Evolutionary conservation across 2,329 filamentous ascomycete species (phyloP).

Genomic region (Pseudogymnoascus sp.): DNA sequence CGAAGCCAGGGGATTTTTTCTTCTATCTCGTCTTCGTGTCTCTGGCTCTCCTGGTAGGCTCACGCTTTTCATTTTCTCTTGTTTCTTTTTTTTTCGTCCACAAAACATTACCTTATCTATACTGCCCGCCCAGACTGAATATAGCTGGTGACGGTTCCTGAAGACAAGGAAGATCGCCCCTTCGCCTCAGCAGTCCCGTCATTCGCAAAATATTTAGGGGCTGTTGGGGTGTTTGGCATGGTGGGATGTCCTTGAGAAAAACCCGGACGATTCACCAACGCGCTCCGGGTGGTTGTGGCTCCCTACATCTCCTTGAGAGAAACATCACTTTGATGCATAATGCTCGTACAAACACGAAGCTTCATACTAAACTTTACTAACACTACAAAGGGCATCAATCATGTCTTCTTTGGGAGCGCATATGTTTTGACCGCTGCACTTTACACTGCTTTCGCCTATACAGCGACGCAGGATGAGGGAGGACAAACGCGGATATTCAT

Average conservation of each 20-base stretch:
- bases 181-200: conserved; percentile 42
- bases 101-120: conserved; percentile 49
- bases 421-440: conserved; percentile 54
- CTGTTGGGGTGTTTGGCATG: conserved; percentile 46
- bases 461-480: conserved; percentile 77
- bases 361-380: conserved; percentile 23
- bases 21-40: conserved; percentile 56
- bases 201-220: conserved; percentile 43
- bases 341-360: not conserved
- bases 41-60: conserved; percentile 54
- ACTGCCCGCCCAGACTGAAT: conserved; percentile 44
- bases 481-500: conserved; percentile 71
- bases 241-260: conserved; percentile 45
- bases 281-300: conserved; percentile 29
- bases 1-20: conserved; percentile 56
- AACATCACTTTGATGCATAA: not conserved
- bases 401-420: conserved; percentile 39
- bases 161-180: conserved; percentile 51
- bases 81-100: conserved; percentile 10
- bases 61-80: conserved; percentile 17
- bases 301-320: conserved; percentile 27
- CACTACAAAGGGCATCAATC: conserved; percentile 40
- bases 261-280: conserved; percentile 34
- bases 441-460: conserved; percentile 73
- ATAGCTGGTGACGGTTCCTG: conserved; percentile 51